Evolutionary conservation across 2,329 filamentous ascomycete genomes (phyloP).

Genomic region (Colletotrichum sp.): DNA sequence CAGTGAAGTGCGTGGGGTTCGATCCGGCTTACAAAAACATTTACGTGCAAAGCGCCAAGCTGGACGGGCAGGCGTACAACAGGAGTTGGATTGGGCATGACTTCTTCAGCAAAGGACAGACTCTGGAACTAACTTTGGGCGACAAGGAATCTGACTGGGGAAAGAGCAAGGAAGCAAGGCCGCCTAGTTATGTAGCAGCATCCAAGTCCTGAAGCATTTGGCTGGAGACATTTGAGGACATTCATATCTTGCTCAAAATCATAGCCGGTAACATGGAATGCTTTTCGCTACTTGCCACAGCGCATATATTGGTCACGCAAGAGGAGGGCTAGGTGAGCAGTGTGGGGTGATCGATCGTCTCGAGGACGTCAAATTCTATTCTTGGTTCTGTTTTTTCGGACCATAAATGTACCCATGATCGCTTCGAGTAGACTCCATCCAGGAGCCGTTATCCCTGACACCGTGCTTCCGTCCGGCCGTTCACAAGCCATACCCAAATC

Average conservation of each 20-base stretch:
- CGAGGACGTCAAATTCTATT: not conserved
- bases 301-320: not conserved
- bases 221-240: not conserved
- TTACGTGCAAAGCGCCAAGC: conserved; percentile 62
- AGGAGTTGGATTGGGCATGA: conserved; percentile 66
- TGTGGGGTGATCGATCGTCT: not conserved
- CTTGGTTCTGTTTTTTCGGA: not conserved
- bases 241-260: not conserved
- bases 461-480: not conserved
- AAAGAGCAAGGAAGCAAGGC: conserved; percentile 51
- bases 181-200: conserved; percentile 44
- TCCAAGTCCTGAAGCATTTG: not conserved
- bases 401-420: not conserved
- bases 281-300: not conserved
- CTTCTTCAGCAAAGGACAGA: conserved; percentile 63
- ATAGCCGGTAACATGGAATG: not conserved
- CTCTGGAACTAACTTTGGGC: conserved; percentile 59
- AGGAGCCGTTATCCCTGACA: conserved; percentile 1
- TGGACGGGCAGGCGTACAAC: conserved; percentile 59
- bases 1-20: conserved; percentile 60
- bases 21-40: conserved; percentile 58
- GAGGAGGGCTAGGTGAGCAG: not conserved
- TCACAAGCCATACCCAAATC: not conserved
- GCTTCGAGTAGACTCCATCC: conserved; percentile 1
- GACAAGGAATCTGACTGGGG: conserved; percentile 59